These are phyloP conservation scores for Santalum album DNA, from an alignment of 164 flowering plant genomes.

Conservation along the genomic window DNA sequence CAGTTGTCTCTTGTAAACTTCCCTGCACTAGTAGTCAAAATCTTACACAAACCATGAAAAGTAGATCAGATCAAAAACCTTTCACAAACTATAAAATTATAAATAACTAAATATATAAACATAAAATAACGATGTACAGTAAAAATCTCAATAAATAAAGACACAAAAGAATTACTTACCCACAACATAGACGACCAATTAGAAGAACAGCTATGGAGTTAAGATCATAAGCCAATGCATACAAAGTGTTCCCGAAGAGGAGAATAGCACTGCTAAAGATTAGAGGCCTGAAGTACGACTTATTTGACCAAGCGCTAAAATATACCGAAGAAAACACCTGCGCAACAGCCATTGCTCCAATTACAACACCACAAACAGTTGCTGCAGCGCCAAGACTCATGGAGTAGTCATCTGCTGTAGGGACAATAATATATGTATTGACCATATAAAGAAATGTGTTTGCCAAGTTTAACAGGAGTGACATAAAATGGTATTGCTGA, in stretches of 20 bases:
- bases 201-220: constrained; percentile 47
- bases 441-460: constrained; percentile 76
- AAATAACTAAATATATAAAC: too few species aligned
- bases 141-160: neutral
- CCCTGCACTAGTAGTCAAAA: too few species aligned
- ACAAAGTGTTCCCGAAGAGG: constrained; percentile 48
- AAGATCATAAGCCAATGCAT: constrained; percentile 61
- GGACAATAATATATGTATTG: constrained; percentile 68
- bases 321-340: constrained; percentile 70
- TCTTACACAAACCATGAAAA: too few species aligned
- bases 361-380: constrained; percentile 65
- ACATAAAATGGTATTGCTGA: constrained; percentile 54
- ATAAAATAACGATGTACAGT: too few species aligned
- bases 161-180: constrained; percentile 30
- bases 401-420: constrained; percentile 70
- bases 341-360: constrained; percentile 78
- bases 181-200: constrained; percentile 60
- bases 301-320: constrained; percentile 78
- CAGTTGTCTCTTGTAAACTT: too few species aligned
- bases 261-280: constrained; percentile 68
- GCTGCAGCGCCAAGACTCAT: constrained; percentile 69
- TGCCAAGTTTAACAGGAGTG: constrained; percentile 54
- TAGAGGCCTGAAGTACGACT: constrained; percentile 63
- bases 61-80: too few species aligned
- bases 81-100: too few species aligned